These are phyloP conservation scores for Saccharomycopsis crataegensis DNA, from an alignment of 1,139 yeast genomes.

Conservation along the genomic window DNA sequence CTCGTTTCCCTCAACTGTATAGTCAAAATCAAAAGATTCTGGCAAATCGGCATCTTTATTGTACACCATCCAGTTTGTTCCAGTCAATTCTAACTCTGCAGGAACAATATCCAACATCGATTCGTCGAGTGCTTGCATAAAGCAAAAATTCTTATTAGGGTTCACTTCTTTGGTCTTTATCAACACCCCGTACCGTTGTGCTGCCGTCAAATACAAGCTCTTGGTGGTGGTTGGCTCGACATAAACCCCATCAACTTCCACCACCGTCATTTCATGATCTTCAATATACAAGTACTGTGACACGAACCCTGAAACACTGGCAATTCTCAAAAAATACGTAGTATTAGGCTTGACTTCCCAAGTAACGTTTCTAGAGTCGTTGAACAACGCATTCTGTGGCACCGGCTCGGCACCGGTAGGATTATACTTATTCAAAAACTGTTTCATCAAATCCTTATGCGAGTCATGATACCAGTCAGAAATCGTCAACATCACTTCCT, in stretches of 20 bases:
- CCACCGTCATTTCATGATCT: slow-evolving; percentile 72
- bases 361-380: slow-evolving; percentile 66
- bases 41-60: slow-evolving; percentile 40
- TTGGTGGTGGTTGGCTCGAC: slow-evolving; percentile 59
- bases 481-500: slow-evolving; percentile 60
- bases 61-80: slow-evolving; percentile 68
- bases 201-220: slow-evolving; percentile 59
- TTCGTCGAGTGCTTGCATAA: slow-evolving; percentile 69
- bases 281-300: slow-evolving; percentile 83
- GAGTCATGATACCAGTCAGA: slow-evolving; percentile 82
- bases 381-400: slow-evolving; percentile 71
- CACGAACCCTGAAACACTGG: slow-evolving; percentile 80
- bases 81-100: slow-evolving; percentile 51
- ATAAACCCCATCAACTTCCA: slow-evolving; percentile 76
- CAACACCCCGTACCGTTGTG: slow-evolving; percentile 73
- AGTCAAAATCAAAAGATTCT: slow-evolving; percentile 30
- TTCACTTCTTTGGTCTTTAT: slow-evolving; percentile 54
- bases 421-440: slow-evolving; percentile 63
- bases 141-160: slow-evolving; percentile 58
- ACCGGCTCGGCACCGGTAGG: slow-evolving; percentile 98
- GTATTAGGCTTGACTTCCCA: slow-evolving; percentile 71
- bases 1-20: slow-evolving; percentile 34
- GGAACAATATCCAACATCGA: slow-evolving; percentile 76
- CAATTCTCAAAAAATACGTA: slow-evolving; percentile 70
- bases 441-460: slow-evolving; percentile 42